Conservation (phyloP, 495 filamentous ascomycete species). For the Talaromyces liani region DNA sequence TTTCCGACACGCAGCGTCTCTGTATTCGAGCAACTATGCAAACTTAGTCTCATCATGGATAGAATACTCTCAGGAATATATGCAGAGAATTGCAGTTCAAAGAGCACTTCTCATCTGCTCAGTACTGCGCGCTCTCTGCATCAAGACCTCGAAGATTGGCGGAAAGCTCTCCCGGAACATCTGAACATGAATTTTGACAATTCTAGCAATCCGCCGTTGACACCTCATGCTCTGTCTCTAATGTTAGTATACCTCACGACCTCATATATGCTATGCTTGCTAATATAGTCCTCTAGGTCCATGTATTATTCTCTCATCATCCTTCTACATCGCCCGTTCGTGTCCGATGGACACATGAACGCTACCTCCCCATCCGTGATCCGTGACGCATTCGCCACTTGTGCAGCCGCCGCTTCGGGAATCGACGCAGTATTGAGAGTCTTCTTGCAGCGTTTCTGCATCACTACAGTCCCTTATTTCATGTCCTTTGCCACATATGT, state of each 20-base stretch:
- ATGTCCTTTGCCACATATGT: constrained; percentile 34
- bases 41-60: constrained; percentile 19
- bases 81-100: constrained; percentile 10
- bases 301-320: constrained; percentile 18
- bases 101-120: constrained; percentile 11
- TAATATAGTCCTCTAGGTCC: neutral
- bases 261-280: neutral
- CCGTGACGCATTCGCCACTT: constrained; percentile 16
- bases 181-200: neutral
- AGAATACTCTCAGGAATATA: constrained; percentile 16
- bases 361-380: constrained; percentile 16
- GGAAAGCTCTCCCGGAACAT: constrained; percentile 12
- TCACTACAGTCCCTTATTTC: constrained; percentile 25
- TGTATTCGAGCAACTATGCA: constrained; percentile 19
- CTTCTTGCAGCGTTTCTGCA: constrained; percentile 23
- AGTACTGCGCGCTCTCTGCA: constrained; percentile 8
- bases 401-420: constrained; percentile 16
- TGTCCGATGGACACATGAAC: constrained; percentile 18
- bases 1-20: constrained; percentile 17
- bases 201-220: constrained; percentile 4
- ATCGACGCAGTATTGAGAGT: constrained; percentile 15
- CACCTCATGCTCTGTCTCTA: constrained; percentile 15
- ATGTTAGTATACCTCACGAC: neutral
- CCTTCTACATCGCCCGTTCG: constrained; percentile 19
- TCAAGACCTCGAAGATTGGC: constrained; percentile 13